Evolutionary conservation across 2,329 filamentous ascomycete genomes (phyloP), one percentile per base, ranked within the genome.

Genomic region (Aschersonia sp.): DNA sequence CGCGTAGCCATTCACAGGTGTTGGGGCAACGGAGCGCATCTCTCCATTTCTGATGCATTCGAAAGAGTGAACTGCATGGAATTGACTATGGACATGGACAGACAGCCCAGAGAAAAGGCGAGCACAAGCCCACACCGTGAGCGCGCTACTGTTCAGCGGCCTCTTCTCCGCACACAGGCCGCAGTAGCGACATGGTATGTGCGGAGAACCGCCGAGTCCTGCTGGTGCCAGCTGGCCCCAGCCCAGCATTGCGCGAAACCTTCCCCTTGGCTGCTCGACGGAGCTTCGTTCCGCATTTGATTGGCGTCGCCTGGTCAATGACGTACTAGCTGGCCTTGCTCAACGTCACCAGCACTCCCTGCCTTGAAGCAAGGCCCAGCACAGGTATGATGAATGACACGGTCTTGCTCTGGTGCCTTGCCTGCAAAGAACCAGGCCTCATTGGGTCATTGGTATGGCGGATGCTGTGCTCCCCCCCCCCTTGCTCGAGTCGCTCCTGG

Each of bases 251-350:
- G 5, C 12, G 10, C 12, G 40, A 20, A 30, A 35, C 35, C 40
- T 30, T 31, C 32, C 48, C 45, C 48, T 41, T 44, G 7, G 10
- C 31, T 41, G 35, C 46, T 29, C 30, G 47, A 47, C 49, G 47
- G 43, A 50, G 46, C 49, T 48, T 44, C 31, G 30, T 35, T 44
- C 40, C 12, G 44, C 44, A 47, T 40, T 42, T 29, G 43, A 48
- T 51, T 48, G 49, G 47, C 31, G 48, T 40, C 31, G 47, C 35
- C 40, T 48, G 20, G 50, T 30, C 45, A 52, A 64, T 64, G 62
- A 64, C 62, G 62, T 62, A 59, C 53, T 58, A 53, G 56, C 53
- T 53, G 54, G 56, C 52, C 57, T 55, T 52, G 54, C 53, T 53
- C 55, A 63, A 63, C 61, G 61, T 64, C 61, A 64, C 61, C 42